Percentiles rank a stretch among this genome's conserved stretches.
These are phyloP conservation scores for Macrotyloma uniflorum DNA, from an alignment of 306 rosid species.

Conservation along the genomic window DNA sequence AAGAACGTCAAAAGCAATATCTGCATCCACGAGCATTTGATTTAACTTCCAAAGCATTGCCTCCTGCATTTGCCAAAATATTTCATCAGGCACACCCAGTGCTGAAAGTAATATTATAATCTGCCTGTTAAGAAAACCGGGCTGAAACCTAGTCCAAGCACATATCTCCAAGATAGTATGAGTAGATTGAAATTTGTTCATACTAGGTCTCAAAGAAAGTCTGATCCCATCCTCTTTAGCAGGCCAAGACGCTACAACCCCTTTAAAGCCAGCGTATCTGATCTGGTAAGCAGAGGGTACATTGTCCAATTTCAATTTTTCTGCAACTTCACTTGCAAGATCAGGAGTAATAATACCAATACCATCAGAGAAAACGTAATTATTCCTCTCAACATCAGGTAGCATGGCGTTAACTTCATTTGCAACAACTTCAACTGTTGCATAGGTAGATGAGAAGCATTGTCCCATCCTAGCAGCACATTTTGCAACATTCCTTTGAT, in stretches of 20 bases:
- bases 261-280: constrained; percentile 88
- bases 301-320: constrained; percentile 66
- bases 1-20: constrained; percentile 76
- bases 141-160: constrained; percentile 90
- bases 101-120: constrained; percentile 76
- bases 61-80: constrained; percentile 84
- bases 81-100: constrained; percentile 62
- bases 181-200: constrained; percentile 65
- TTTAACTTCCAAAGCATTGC: constrained; percentile 65
- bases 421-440: constrained; percentile 70
- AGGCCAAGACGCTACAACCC: constrained; percentile 90
- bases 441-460: constrained; percentile 92
- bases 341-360: constrained; percentile 84
- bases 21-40: constrained; percentile 62
- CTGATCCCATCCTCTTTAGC: constrained; percentile 55
- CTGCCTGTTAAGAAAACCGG: constrained; percentile 88
- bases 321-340: constrained; percentile 77
- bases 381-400: constrained; percentile 64
- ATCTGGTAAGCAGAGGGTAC: constrained; percentile 86
- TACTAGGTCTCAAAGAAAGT: constrained; percentile 75
- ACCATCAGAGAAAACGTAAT: constrained; percentile 77
- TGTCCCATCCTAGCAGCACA: constrained; percentile 95
- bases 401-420: constrained; percentile 46
- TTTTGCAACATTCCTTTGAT: constrained; percentile 60
- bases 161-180: constrained; percentile 78